A percentile compares a stretch with the other conserved stretches of the same genome.
Conservation (phyloP, 768 basidiomycete genomes). For the Cystobasidiopsis lactophilus region DNA sequence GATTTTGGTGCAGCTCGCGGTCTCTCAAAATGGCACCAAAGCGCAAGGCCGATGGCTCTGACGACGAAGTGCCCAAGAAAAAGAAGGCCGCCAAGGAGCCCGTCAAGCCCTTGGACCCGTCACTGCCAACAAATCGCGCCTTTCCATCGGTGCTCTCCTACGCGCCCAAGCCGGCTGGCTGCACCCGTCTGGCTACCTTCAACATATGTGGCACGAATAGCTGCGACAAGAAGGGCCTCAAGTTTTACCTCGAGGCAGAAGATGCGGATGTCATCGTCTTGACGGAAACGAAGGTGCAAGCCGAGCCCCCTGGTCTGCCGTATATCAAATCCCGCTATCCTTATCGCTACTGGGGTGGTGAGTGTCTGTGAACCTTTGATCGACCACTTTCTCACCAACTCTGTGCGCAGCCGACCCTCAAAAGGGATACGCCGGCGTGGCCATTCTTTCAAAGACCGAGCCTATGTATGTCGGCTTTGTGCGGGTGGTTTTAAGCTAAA, state of each 20-base stretch:
- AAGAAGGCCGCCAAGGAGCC: slow-evolving; percentile 17
- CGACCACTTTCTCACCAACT: slow-evolving; percentile 4
- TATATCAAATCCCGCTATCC: neutral
- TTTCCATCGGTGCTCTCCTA: slow-evolving; percentile 13
- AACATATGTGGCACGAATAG: slow-evolving; percentile 48
- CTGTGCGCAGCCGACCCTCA: slow-evolving; percentile 26
- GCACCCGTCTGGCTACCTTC: neutral
- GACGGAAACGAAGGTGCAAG: slow-evolving; percentile 60
- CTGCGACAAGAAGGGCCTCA: slow-evolving; percentile 66
- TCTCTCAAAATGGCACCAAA: neutral
- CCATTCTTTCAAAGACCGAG: slow-evolving; percentile 53
- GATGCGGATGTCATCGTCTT: slow-evolving; percentile 63
- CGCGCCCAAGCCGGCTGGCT: slow-evolving; percentile 5
- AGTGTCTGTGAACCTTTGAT: slow-evolving; percentile 36
- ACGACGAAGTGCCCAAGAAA: neutral
- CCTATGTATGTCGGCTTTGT: slow-evolving; percentile 34
- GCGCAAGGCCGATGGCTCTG: neutral
- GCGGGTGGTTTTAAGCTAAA: neutral
- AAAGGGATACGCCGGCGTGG: slow-evolving; percentile 63
- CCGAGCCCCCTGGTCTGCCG: neutral
- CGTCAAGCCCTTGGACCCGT: slow-evolving; percentile 14
- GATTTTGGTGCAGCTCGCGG: too few relatives aligned
- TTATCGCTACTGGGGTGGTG: slow-evolving; percentile 19
- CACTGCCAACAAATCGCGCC: slow-evolving; percentile 14
- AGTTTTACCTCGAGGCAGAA: slow-evolving; percentile 59